These are phyloP conservation scores for Solanum hybrid DNA, from an alignment of 305 asterid species.

Conservation along the genomic window DNA sequence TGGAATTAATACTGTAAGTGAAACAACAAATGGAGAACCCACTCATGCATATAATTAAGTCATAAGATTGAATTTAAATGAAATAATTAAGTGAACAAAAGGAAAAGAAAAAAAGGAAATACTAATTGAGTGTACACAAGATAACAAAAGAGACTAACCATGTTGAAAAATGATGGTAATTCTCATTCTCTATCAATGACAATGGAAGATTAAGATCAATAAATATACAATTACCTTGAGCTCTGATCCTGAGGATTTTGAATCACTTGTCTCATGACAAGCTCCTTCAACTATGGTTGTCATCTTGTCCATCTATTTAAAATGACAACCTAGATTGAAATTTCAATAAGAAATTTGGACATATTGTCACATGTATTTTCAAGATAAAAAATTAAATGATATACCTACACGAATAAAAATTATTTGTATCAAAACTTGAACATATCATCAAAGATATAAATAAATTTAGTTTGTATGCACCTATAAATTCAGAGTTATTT, in stretches of 20 bases:
- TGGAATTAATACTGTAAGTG: not conserved
- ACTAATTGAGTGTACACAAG: not conserved
- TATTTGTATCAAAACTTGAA: not conserved
- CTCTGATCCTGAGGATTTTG: not conserved
- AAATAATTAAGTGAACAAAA: not conserved
- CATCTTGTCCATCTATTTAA: not conserved
- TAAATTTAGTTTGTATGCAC: not conserved
- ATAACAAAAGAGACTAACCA: conserved; percentile 35
- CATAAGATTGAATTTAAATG: not conserved
- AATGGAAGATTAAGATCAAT: conserved; percentile 31
- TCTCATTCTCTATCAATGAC: conserved; percentile 22
- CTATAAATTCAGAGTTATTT: not conserved
- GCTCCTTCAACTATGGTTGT: conserved; percentile 13
- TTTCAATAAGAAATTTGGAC: not conserved
- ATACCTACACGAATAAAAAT: not conserved
- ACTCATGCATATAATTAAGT: not conserved
- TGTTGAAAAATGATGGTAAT: conserved; percentile 45
- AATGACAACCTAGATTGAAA: not conserved
- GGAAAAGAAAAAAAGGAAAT: not conserved
- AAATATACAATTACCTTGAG: conserved; percentile 17
- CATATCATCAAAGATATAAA: not conserved
- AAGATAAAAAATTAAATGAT: too few relatives aligned
- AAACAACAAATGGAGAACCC: not conserved
- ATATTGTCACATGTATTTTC: not conserved
- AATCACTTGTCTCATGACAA: not conserved